phyloP scores from a whole-genome alignment of 129 eudicot genomes.

The Flaveria bidentis region DNA sequence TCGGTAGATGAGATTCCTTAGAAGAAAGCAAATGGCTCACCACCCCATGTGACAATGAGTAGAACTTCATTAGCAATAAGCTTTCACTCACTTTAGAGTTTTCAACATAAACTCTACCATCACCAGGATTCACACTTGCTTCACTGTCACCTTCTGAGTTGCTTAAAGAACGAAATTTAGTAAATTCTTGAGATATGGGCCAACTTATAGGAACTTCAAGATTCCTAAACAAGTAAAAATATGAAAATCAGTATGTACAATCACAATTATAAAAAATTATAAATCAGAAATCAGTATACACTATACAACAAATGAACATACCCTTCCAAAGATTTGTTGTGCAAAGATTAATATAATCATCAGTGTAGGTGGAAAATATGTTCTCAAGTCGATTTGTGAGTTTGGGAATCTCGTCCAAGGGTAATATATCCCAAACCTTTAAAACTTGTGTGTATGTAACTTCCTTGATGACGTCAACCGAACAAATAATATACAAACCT shows the following conservation, averaged over 20 bases:
- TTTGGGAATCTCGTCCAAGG: slow-evolving; percentile 55
- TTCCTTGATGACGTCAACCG: slow-evolving; percentile 60
- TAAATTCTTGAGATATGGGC: slow-evolving; percentile 35
- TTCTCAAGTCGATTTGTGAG: slow-evolving; percentile 60
- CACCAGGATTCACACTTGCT: slow-evolving; percentile 16
- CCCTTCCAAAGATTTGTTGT: slow-evolving; percentile 53
- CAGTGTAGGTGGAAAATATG: slow-evolving; percentile 56
- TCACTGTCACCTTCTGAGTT: slow-evolving; percentile 17
- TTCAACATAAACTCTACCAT: slow-evolving; percentile 54
- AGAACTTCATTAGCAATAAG: slow-evolving; percentile 75
- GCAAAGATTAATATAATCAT: slow-evolving; percentile 58
- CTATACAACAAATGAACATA: slow-evolving; percentile 26
- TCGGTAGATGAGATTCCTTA: slow-evolving; percentile 52
- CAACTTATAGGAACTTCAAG: slow-evolving; percentile 64
- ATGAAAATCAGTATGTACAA: background rate
- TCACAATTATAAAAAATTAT: background rate
- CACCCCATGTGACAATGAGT: slow-evolving; percentile 55
- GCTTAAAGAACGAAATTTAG: slow-evolving; percentile 33
- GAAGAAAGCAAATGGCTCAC: slow-evolving; percentile 67
- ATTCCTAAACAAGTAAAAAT: slow-evolving; percentile 34
- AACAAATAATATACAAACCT: slow-evolving; percentile 56
- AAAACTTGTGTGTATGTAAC: slow-evolving; percentile 47
- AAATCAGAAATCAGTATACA: background rate
- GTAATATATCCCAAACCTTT: slow-evolving; percentile 78
- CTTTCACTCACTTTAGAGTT: slow-evolving; percentile 78